Conservation (phyloP, 164 flowering plant genomes). For the Magnolia kwangsiensis region DNA sequence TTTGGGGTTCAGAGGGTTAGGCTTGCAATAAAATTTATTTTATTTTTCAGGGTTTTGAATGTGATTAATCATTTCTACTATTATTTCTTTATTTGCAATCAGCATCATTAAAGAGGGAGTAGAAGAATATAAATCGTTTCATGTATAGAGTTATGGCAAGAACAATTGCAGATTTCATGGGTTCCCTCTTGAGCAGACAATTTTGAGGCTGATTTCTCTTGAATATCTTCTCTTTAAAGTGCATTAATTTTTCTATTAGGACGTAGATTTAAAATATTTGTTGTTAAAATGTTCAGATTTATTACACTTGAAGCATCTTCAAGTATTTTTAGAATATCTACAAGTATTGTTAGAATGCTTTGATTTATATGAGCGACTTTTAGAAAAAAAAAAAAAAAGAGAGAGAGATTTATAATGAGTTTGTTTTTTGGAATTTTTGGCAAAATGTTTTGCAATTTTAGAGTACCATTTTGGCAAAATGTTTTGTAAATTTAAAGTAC, state of each 20-base stretch:
- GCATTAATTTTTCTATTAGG: background rate
- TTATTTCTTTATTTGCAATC: background rate
- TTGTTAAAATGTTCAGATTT: background rate
- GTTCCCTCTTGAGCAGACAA: background rate
- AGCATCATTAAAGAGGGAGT: background rate
- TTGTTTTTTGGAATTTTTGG: background rate
- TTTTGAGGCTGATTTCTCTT: no score
- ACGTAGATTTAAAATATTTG: background rate
- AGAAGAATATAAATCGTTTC: background rate
- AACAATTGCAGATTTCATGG: background rate
- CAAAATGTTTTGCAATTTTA: no score
- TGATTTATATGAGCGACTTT: background rate
- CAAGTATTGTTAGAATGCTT: background rate
- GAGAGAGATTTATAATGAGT: no score
- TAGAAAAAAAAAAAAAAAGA: no score
- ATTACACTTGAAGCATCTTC: background rate
- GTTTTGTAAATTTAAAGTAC: no score
- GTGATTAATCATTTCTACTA: background rate
- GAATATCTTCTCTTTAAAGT: no score
- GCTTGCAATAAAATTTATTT: background rate
- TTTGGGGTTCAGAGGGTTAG: no score
- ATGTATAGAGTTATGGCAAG: background rate
- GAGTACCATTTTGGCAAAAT: no score
- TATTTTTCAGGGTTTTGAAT: background rate
- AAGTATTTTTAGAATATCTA: no score